A percentile compares a stretch with the other conserved stretches of the same genome.
These are phyloP conservation scores for Exophiala xenobiotica DNA, from an alignment of 2,329 filamentous ascomycete genomes.

Conservation along the genomic window DNA sequence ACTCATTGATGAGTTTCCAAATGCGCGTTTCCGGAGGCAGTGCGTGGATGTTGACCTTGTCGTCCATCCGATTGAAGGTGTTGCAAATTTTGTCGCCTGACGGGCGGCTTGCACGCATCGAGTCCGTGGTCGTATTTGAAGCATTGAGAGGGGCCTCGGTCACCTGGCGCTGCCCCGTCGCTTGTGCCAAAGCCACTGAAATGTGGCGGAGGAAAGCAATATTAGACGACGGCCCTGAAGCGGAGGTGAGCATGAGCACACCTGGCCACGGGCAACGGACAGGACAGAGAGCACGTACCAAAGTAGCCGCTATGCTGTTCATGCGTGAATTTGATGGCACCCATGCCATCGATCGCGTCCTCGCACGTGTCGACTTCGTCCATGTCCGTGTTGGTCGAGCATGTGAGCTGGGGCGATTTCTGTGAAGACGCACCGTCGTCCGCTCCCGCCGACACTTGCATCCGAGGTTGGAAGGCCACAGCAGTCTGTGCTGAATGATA, in stretches of 20 bases:
- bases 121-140: slow-evolving; percentile 9
- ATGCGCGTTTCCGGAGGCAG: slow-evolving; percentile 34
- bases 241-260: not conserved
- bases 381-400: slow-evolving; percentile 4
- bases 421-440: slow-evolving; percentile 4
- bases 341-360: slow-evolving; percentile 35
- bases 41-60: slow-evolving; percentile 33
- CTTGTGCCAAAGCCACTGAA: slow-evolving; percentile 33
- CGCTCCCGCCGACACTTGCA: not conserved
- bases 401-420: not conserved
- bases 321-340: slow-evolving; percentile 34
- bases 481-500: not conserved
- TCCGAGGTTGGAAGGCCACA: not conserved
- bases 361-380: slow-evolving; percentile 15
- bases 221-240: slow-evolving; percentile 42
- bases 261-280: not conserved
- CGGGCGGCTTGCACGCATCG: slow-evolving; percentile 5
- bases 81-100: not conserved
- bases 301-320: slow-evolving; percentile 39
- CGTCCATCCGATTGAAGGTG: not conserved
- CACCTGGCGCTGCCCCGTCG: slow-evolving; percentile 6
- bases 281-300: slow-evolving; percentile 25
- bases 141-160: not conserved
- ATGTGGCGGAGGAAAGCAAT: slow-evolving; percentile 44
- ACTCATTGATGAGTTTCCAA: slow-evolving; percentile 8